phyloP scores from a whole-genome alignment of 2,329 filamentous ascomycete genomes.

The Ceratocystis diversiconidia region DNA sequence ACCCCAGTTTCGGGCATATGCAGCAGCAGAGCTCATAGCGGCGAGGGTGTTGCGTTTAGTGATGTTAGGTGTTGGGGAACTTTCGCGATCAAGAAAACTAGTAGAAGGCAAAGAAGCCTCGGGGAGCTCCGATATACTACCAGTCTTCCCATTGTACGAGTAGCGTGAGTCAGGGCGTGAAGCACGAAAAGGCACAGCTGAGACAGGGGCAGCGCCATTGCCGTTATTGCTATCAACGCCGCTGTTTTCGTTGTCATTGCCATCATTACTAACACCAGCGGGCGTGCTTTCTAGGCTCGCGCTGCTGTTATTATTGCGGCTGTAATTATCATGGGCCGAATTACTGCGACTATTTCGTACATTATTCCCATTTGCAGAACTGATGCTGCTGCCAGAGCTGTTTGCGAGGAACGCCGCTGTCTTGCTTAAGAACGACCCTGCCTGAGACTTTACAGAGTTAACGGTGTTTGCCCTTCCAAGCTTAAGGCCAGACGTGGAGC shows the following conservation, averaged over 20 bases:
- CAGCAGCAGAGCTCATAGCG: conserved; percentile 41
- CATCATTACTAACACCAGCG: background rate
- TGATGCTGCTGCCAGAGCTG: conserved; percentile 4
- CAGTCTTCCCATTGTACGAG: background rate
- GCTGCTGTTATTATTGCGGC: conserved; percentile 19
- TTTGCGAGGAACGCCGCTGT: conserved; percentile 8
- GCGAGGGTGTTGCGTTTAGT: conserved; percentile 31
- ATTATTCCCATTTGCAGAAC: conserved; percentile 1
- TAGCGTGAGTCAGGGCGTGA: conserved; percentile 9
- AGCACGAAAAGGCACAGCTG: background rate
- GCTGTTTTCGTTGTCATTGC: background rate
- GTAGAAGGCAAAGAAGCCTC: background rate
- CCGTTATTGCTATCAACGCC: background rate
- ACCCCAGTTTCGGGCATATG: conserved; percentile 44
- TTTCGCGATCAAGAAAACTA: background rate
- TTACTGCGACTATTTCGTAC: background rate
- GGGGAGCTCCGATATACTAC: background rate
- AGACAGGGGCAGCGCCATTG: background rate
- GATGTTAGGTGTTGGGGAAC: background rate
- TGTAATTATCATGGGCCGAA: background rate
- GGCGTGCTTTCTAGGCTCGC: conserved; percentile 15
- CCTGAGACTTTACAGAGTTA: conserved; percentile 14
- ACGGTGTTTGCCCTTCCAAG: conserved; percentile 8
- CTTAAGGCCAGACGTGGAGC: conserved; percentile 1
- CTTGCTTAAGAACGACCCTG: conserved; percentile 16